These are phyloP conservation scores for Epichloe typhina DNA, from an alignment of 2,329 filamentous ascomycete genomes.

Conservation along the genomic window DNA sequence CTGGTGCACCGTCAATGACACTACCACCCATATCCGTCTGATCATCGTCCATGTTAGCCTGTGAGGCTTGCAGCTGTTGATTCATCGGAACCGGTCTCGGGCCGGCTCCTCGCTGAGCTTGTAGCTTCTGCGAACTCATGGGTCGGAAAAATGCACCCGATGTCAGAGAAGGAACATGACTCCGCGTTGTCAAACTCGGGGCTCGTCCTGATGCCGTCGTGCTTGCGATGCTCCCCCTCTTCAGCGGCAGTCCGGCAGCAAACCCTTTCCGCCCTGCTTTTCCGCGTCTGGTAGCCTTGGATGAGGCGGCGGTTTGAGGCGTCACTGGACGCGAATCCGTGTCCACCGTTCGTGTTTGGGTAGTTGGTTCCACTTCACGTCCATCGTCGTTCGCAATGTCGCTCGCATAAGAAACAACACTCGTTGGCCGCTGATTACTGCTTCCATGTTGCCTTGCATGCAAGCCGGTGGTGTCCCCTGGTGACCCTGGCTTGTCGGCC, in stretches of 20 bases:
- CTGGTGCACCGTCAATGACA: constrained; percentile 34
- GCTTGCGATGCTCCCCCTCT: constrained; percentile 29
- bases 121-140: constrained; percentile 90
- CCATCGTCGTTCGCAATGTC: constrained; percentile 47
- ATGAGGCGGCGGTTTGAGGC: constrained; percentile 33
- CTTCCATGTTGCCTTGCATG: constrained; percentile 18
- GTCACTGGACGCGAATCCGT: constrained; percentile 39
- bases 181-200: constrained; percentile 57
- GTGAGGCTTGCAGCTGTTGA: constrained; percentile 20
- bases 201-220: constrained; percentile 35
- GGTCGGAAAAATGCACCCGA: constrained; percentile 89
- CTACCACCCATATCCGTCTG: constrained; percentile 32
- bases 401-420: constrained; percentile 61
- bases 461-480: constrained; percentile 26
- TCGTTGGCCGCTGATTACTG: constrained; percentile 38
- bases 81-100: constrained; percentile 30
- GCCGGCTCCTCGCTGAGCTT: constrained; percentile 65
- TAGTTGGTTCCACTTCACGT: constrained; percentile 23
- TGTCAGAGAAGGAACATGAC: constrained; percentile 79
- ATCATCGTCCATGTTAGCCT: constrained; percentile 23
- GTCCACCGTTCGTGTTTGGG: constrained; percentile 27
- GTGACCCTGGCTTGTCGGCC: constrained; percentile 22
- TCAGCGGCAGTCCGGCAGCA: constrained; percentile 28
- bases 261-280: constrained; percentile 42
- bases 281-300: constrained; percentile 34